Evolutionary conservation across 441 rosid species (phyloP).

Genomic region (Bocquillonia castaneifolia): DNA sequence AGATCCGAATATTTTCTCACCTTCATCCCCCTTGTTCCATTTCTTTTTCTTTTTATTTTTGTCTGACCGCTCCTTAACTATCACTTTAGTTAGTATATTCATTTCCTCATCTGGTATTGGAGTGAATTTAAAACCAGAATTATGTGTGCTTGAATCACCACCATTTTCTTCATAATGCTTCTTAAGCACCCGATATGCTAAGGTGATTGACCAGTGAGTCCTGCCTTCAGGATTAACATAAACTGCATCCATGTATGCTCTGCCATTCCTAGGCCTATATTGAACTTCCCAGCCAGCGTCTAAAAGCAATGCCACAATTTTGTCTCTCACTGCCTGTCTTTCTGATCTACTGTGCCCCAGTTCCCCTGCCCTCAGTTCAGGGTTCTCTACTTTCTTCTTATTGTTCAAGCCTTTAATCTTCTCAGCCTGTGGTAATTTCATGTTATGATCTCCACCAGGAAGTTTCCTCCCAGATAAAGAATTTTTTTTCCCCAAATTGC

Average conservation of each 20-base stretch:
- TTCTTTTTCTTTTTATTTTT: slow-evolving; percentile 45
- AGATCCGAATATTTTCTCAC: slow-evolving; percentile 26
- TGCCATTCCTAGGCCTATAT: slow-evolving; percentile 66
- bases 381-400: slow-evolving; percentile 22
- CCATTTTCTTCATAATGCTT: slow-evolving; percentile 40
- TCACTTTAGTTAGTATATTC: slow-evolving; percentile 44
- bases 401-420: slow-evolving; percentile 6
- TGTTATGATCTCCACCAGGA: slow-evolving; percentile 17
- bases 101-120: slow-evolving; percentile 78
- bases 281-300: slow-evolving; percentile 90
- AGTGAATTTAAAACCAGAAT: slow-evolving; percentile 45
- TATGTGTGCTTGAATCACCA: slow-evolving; percentile 33
- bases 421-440: slow-evolving; percentile 13
- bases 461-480: slow-evolving; percentile 19
- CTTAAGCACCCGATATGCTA: slow-evolving; percentile 72
- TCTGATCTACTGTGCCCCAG: slow-evolving; percentile 29
- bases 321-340: slow-evolving; percentile 63
- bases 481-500: slow-evolving; percentile 14
- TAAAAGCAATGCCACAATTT: slow-evolving; percentile 56
- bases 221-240: slow-evolving; percentile 88
- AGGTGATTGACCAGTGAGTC: slow-evolving; percentile 94
- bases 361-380: slow-evolving; percentile 23
- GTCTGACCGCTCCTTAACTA: slow-evolving; percentile 43
- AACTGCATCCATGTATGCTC: slow-evolving; percentile 64
- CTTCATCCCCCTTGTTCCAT: slow-evolving; percentile 27